A percentile compares a stretch with the other conserved stretches of the same genome.
Conservation (phyloP, 345 rosid genomes). For the Melaleuca quinquenervia region DNA sequence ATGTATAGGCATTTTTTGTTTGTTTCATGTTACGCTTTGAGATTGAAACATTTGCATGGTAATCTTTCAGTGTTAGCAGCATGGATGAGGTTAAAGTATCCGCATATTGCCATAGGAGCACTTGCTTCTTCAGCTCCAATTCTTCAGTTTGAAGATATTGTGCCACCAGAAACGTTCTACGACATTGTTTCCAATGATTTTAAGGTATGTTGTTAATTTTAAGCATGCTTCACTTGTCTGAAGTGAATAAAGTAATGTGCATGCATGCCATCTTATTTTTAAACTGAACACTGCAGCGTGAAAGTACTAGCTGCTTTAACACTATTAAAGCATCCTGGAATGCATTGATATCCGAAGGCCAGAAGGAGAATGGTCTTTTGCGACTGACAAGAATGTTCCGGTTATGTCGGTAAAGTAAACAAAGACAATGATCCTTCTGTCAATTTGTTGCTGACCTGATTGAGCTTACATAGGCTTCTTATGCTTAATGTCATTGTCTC, state of each 20-base stretch:
- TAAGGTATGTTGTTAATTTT: conserved; percentile 23
- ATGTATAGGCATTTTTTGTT: not conserved
- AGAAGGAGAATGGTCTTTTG: conserved; percentile 58
- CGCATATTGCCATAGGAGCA: conserved; percentile 81
- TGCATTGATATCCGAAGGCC: conserved; percentile 44
- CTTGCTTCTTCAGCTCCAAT: conserved; percentile 94
- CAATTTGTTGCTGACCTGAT: not conserved
- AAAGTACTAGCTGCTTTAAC: conserved; percentile 74
- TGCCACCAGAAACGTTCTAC: conserved; percentile 76
- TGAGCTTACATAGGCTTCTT: not conserved
- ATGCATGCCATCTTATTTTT: not conserved
- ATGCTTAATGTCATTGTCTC: not conserved
- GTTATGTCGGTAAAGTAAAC: conserved; percentile 53
- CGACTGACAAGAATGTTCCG: conserved; percentile 52
- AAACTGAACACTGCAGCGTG: conserved; percentile 35
- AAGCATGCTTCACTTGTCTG: not conserved
- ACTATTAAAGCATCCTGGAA: conserved; percentile 76
- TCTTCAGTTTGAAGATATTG: conserved; percentile 87
- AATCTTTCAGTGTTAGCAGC: conserved; percentile 70
- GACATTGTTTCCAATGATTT: conserved; percentile 79
- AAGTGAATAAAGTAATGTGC: not conserved
- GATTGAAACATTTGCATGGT: not conserved
- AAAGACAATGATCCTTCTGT: not conserved
- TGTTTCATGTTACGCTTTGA: not conserved
- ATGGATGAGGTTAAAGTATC: conserved; percentile 98